These are phyloP conservation scores for Athelia sp. DNA, from an alignment of 1,284 basidiomycete genomes.

Conservation along the genomic window DNA sequence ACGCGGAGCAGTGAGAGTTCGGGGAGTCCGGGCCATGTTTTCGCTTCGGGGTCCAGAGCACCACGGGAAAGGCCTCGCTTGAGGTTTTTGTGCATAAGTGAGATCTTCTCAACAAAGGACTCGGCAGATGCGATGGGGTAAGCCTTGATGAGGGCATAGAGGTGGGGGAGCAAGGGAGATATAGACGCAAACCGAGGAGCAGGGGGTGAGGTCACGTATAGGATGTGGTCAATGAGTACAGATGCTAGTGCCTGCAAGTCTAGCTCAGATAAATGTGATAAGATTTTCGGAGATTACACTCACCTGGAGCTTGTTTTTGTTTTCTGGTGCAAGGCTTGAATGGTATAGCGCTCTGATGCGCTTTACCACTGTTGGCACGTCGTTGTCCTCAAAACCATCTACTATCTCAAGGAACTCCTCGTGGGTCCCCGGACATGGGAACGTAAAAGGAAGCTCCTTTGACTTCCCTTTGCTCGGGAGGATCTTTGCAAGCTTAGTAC, in stretches of 20 bases:
- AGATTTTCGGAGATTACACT: conserved; percentile 14
- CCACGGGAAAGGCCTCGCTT: conserved; percentile 80
- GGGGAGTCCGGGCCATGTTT: conserved; percentile 85
- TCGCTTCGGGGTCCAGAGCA: conserved; percentile 55
- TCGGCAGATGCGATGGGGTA: conserved; percentile 82
- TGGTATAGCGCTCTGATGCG: conserved; percentile 91
- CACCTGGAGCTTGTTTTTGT: conserved; percentile 90
- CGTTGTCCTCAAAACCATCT: conserved; percentile 61
- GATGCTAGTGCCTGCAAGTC: conserved; percentile 58
- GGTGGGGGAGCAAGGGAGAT: conserved; percentile 74
- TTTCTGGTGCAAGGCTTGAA: conserved; percentile 84
- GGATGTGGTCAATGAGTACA: conserved; percentile 89
- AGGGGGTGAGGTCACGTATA: conserved; percentile 70
- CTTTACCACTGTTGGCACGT: conserved; percentile 82
- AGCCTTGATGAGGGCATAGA: conserved; percentile 74
- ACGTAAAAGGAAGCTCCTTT: conserved; percentile 84
- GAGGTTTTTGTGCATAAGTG: conserved; percentile 94
- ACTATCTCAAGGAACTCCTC: conserved; percentile 87
- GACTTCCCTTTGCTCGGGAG: conserved; percentile 14
- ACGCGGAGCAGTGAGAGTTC: conserved; percentile 84
- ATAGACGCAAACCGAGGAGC: conserved; percentile 57
- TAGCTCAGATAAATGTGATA: conserved; percentile 5
- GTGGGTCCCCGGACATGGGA: conserved; percentile 83
- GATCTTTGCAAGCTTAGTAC: conserved; percentile 20
- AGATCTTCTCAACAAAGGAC: conserved; percentile 80